phyloP scores from a whole-genome alignment of 2,329 filamentous ascomycete species.

The Cladosporium sp. region DNA sequence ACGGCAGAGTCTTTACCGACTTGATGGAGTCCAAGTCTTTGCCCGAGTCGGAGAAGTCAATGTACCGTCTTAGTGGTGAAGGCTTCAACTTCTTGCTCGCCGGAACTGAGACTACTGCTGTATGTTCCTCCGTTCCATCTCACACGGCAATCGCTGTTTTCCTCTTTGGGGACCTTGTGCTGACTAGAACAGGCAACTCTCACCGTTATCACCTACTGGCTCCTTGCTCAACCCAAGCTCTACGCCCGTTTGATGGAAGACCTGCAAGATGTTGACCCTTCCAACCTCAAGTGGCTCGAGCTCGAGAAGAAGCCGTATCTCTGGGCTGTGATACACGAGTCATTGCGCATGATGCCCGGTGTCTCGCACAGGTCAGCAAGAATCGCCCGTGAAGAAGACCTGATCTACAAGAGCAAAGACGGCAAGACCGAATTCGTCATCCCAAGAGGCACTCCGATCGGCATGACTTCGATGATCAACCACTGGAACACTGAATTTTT shows the following conservation, averaged over 20 bases:
- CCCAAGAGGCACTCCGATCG: slow-evolving; percentile 30
- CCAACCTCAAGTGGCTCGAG: slow-evolving; percentile 13
- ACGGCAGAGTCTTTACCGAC: slow-evolving; percentile 9
- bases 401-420: slow-evolving; percentile 14
- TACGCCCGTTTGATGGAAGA: slow-evolving; percentile 18
- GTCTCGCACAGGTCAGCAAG: slow-evolving; percentile 13
- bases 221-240: slow-evolving; percentile 19
- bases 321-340: slow-evolving; percentile 48
- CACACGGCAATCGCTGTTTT: not conserved
- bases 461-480: slow-evolving; percentile 32
- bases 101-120: slow-evolving; percentile 22
- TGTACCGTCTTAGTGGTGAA: slow-evolving; percentile 20
- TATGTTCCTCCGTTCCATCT: not conserved
- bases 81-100: slow-evolving; percentile 20
- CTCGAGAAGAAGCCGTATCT: slow-evolving; percentile 42
- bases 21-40: slow-evolving; percentile 6
- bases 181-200: slow-evolving; percentile 7
- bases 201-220: slow-evolving; percentile 15
- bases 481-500: slow-evolving; percentile 35
- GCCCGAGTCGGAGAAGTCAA: slow-evolving; percentile 15
- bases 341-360: slow-evolving; percentile 36
- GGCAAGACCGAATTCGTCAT: slow-evolving; percentile 17
- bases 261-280: slow-evolving; percentile 14
- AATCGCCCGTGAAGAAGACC: slow-evolving; percentile 16
- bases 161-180: not conserved